Base-by-base conservation (phyloP, 139 green algal genomes). In the Chlorokybus atmophyticus region DNA sequence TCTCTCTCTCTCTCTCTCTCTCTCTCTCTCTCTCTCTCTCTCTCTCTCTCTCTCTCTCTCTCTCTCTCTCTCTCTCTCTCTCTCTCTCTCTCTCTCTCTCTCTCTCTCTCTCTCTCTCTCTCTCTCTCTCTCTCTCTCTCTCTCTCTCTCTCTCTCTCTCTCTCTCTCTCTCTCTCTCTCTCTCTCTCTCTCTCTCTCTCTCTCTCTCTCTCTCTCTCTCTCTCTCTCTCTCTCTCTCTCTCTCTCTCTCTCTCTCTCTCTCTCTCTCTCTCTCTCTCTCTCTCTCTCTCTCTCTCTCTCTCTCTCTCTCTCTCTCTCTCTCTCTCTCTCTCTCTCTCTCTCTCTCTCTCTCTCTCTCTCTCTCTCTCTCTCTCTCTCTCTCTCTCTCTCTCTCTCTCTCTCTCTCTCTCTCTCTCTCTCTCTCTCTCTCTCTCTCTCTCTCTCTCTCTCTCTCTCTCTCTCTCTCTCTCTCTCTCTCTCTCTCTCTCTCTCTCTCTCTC, bases 221-320 rank as follows among this genome's bases (percentile, higher is more conserved):
- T 44, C 35, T 14, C 10, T 44, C 35, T 44, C 35, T 14, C 10
- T 44, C 35, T 44, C 35, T 14, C 10, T 44, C 35, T 44, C 35
- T 14, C 10, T 44, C 35, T 44, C 35, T 44, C 35, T 44, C 35
- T 44, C 35, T 44, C 35, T 44, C 35, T 44, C 35, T 44, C 35
- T 44, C 35, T 44, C 35, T 44, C 35, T 44, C 35, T 44, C 35
- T 44, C 35, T 44, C 35, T 44, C 35, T 44, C 35, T 44, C 35
- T 44, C 35, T 44, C 35, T 44, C 35, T 44, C 35, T 44, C 35
- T 44, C 35, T 44, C 35, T 44, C 35, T 44, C 35, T 44, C 35
- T 44, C 35, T 44, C 35, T 44, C 35, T 44, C 35, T 44, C 35
- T 44, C 35, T 44, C 35, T 44, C 35, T 44, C 35, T 44, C 35